These are phyloP conservation scores for Penicillium daleae DNA, from an alignment of 495 filamentous ascomycete species.

Conservation along the genomic window DNA sequence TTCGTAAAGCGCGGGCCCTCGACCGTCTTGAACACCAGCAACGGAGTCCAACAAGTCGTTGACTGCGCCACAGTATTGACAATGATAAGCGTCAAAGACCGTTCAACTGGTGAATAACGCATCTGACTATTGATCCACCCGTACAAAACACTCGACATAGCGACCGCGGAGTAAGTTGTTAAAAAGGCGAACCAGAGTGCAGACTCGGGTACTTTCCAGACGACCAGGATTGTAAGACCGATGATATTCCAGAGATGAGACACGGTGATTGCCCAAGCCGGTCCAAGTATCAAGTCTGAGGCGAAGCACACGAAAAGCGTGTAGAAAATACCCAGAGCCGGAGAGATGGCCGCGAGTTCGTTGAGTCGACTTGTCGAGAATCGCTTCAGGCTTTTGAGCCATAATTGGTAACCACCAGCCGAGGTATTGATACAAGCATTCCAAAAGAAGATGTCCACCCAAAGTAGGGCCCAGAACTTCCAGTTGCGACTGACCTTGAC, in stretches of 20 bases:
- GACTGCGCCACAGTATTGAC: slow-evolving; percentile 58
- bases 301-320: slow-evolving; percentile 49
- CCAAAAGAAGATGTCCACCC: slow-evolving; percentile 55
- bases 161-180: slow-evolving; percentile 37
- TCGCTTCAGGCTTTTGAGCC: slow-evolving; percentile 48
- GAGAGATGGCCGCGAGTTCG: slow-evolving; percentile 47
- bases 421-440: slow-evolving; percentile 42
- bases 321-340: slow-evolving; percentile 50
- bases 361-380: slow-evolving; percentile 48
- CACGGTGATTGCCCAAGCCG: slow-evolving; percentile 50
- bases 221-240: slow-evolving; percentile 45
- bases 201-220: slow-evolving; percentile 55
- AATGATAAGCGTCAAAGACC: slow-evolving; percentile 55
- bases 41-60: slow-evolving; percentile 42
- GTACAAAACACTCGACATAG: slow-evolving; percentile 41
- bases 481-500: slow-evolving; percentile 35
- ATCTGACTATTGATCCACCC: slow-evolving; percentile 54
- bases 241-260: slow-evolving; percentile 46
- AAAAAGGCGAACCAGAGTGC: slow-evolving; percentile 55
- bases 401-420: slow-evolving; percentile 43
- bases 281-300: slow-evolving; percentile 50
- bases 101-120: slow-evolving; percentile 58
- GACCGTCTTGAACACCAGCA: slow-evolving; percentile 48
- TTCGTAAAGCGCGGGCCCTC: slow-evolving; percentile 52
- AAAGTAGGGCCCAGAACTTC: slow-evolving; percentile 45